Base-by-base conservation (phyloP, 192 early-diverging fungal genomes). In the Entrophospora sp. region DNA sequence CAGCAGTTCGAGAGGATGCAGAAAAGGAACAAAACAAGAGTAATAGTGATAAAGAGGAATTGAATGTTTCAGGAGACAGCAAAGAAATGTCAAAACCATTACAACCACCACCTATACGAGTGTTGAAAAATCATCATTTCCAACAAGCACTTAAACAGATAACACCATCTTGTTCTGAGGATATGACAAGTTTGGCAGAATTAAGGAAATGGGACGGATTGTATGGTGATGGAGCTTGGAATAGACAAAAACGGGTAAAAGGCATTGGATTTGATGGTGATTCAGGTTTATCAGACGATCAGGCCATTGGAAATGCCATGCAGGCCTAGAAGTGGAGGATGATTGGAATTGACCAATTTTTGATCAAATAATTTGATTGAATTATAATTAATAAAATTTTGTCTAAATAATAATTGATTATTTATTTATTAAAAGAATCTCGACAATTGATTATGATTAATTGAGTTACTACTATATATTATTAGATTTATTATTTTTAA, bases 201-300 rank as follows among this genome's bases (percentile, higher is more conserved):
- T 77, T 97, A 62, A 73, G 89, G 46, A 94, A 97, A 73, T 97
- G 93, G 93, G 89, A 93, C 76, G 82, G 78, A 44, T 62, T 80
- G 67, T 97, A 89, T 71, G 95, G 95, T 27, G 92, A 94, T 72
- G 89, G 84, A 16, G 84, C 82, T 3, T 75, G 79, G 57, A 68
- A 67, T 18, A 70, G 74, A 58, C 75, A 80, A 59, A 70, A 66
- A 38, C 70, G 22, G 7, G 73, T 73, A 59, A 76, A 70, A 48
- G 79, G 78, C 20, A 77, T 81, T 61, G 85, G 85, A 24, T 88
- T 86, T 71, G 69, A 71, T 55, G 49, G 35, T 16, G 49, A 53
- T 25, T 1, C 25, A 25, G 49, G 32, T 22, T 5, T 49, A 49
- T n/a, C 20, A 49, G 48, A 49, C 38, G n/a, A n/a, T n/a, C n/a